Conservation (phyloP, 2,329 filamentous ascomycete genomes). For the Graphilbum sp. region DNA sequence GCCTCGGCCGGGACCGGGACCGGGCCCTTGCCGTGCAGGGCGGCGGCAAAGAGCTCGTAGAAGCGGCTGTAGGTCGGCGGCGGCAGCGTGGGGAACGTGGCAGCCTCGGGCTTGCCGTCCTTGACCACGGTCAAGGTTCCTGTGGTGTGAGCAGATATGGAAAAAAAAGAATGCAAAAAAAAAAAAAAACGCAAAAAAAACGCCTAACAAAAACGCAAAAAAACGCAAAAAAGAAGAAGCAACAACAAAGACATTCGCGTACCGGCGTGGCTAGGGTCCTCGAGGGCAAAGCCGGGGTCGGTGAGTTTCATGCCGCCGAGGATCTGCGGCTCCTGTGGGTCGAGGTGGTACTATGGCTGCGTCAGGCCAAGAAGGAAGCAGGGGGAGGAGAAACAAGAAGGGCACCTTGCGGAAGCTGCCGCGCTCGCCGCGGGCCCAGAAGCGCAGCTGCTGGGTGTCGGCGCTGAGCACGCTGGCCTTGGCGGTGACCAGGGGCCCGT, state of each 20-base stretch:
- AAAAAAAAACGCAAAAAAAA: slow-evolving; percentile 23
- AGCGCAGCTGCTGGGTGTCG: slow-evolving; percentile 53
- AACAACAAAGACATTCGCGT: slow-evolving; percentile 25
- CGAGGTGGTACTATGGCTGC: slow-evolving; percentile 41
- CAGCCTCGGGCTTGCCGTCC: slow-evolving; percentile 32
- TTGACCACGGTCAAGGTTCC: slow-evolving; percentile 21
- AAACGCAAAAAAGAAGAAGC: not conserved
- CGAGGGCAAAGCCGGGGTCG: slow-evolving; percentile 48
- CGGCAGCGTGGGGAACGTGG: slow-evolving; percentile 40
- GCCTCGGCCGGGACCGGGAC: slow-evolving; percentile 36
- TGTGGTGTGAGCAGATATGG: slow-evolving; percentile 11
- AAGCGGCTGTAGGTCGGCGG: slow-evolving; percentile 52
- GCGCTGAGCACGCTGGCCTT: slow-evolving; percentile 54
- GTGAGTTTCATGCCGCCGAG: slow-evolving; percentile 43
- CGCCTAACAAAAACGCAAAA: too few species aligned
- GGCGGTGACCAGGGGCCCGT: slow-evolving; percentile 49
- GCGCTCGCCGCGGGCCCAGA: slow-evolving; percentile 60
- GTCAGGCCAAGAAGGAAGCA: not conserved
- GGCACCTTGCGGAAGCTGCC: slow-evolving; percentile 29
- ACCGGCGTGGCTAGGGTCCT: slow-evolving; percentile 28
- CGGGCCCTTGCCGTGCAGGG: slow-evolving; percentile 30
- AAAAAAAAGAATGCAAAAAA: not conserved
- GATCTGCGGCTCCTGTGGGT: slow-evolving; percentile 62
- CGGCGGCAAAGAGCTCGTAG: slow-evolving; percentile 38
- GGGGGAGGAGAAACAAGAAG: not conserved